Conservation (phyloP, 2,329 filamentous ascomycete genomes). For the Clonostachys rosea region DNA sequence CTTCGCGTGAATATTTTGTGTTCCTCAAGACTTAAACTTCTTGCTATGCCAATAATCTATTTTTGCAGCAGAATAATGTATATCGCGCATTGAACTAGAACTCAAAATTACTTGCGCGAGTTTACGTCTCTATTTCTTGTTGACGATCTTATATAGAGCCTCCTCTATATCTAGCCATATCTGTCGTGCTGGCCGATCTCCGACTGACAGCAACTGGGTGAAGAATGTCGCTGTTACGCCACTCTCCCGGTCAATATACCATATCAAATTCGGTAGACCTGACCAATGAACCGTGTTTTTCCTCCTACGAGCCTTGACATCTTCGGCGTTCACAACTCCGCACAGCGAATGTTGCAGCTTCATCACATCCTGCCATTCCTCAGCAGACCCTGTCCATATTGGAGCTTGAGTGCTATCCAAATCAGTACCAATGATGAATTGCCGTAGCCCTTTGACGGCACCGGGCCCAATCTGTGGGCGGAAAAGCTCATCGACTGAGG, state of each 20-base stretch:
- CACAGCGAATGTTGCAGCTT: slow-evolving; percentile 23
- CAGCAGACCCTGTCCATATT: too few species aligned
- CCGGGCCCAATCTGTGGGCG: slow-evolving; percentile 29
- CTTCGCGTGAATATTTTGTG: too few species aligned
- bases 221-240: slow-evolving; percentile 33
- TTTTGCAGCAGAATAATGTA: too few species aligned
- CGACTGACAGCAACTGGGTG: slow-evolving; percentile 28
- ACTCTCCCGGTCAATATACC: slow-evolving; percentile 30
- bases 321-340: slow-evolving; percentile 30
- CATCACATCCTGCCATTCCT: slow-evolving; percentile 9
- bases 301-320: slow-evolving; percentile 29
- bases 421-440: slow-evolving; percentile 22
- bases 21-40: too few species aligned
- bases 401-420: too few species aligned
- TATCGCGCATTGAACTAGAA: too few species aligned
- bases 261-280: slow-evolving; percentile 32
- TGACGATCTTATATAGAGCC: too few species aligned
- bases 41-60: too few species aligned
- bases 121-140: too few species aligned
- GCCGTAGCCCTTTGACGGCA: slow-evolving; percentile 13
- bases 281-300: slow-evolving; percentile 37
- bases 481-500: slow-evolving; percentile 27
- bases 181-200: slow-evolving; percentile 14
- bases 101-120: too few species aligned
- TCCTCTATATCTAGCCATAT: too few species aligned